Evolutionary conservation across 495 filamentous ascomycete species (phyloP), one percentile per base, ranked within the genome.

Genomic region (Jackrogersella minutella): DNA sequence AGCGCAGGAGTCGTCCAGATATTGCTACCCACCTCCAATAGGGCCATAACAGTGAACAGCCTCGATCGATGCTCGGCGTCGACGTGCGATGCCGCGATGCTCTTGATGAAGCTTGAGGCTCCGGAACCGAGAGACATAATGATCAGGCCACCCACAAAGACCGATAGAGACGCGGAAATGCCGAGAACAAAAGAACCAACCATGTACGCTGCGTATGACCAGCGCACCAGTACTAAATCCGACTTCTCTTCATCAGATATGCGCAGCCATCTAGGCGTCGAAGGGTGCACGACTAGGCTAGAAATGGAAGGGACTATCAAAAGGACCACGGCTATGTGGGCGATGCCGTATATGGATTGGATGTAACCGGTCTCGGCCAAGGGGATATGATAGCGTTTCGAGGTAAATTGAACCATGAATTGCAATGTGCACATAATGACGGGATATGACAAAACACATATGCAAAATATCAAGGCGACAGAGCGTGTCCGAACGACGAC

Each of bases 381-480:
- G 6, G 68, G 71, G 34, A 75, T 73, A 22, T 64, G 44, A 5
- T 73, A 75, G 5, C 71, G 59, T 21, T 73, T 75, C 17, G 73
- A 75, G 31, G 63, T 51, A 34, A 73, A 75, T 34, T 73, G 71
- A 19, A 61, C 33, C 56, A 75, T 70, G 59, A 75, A 75, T 40
- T 73, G 70, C 11, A 64, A 62, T 0, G 71, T 75, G 36, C 68
- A 72, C 47, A 66, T 19, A 7, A 63, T 21, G 36, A 71, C 50
- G 0, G 71, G 61, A 5, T 67, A 41, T 28, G 72, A 65, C 30
- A 73, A 22, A 31, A 71, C 39, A 16, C 55, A 68, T 43, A 75
- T 75, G 5, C 58, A 46, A 13, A 75, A 46, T 14, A 73, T 39
- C 10, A 75, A 22, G 30, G 54, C 43, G 24, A 73, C 61, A 11